Percentiles rank a stretch among this genome's conserved stretches.
Evolutionary conservation across 495 filamentous ascomycete species (phyloP).

Genomic region (Beverwykella pulmonaria): DNA sequence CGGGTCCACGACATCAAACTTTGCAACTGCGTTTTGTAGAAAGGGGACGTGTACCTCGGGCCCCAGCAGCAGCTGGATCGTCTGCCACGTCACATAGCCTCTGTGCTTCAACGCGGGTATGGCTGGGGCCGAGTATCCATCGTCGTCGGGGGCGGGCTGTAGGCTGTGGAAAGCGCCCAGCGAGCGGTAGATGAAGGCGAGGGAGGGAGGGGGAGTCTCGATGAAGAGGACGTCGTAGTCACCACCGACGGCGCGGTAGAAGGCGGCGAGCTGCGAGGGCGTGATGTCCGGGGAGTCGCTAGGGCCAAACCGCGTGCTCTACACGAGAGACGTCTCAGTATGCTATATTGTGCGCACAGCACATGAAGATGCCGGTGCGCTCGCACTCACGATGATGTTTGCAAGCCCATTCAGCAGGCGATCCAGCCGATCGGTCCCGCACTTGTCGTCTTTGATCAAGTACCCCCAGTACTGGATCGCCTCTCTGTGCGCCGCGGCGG

Average conservation of each 20-base stretch:
- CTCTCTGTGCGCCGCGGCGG: conserved; percentile 38
- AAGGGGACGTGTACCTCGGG: conserved; percentile 86
- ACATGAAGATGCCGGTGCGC: background rate
- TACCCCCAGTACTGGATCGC: conserved; percentile 72
- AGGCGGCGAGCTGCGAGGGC: conserved; percentile 80
- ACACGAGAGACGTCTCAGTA: conserved; percentile 29
- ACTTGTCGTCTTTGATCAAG: conserved; percentile 78
- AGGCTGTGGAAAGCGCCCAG: conserved; percentile 73
- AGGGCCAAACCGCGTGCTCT: conserved; percentile 68
- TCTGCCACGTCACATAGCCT: conserved; percentile 93
- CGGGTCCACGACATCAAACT: conserved; percentile 75
- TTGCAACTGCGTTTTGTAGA: conserved; percentile 74
- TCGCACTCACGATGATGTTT: conserved; percentile 71
- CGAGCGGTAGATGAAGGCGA: conserved; percentile 90
- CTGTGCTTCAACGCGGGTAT: conserved; percentile 78
- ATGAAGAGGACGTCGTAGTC: conserved; percentile 89
- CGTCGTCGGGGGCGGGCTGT: conserved; percentile 61
- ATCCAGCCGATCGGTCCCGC: conserved; percentile 73
- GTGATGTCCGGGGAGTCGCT: conserved; percentile 66
- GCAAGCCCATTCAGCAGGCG: conserved; percentile 78
- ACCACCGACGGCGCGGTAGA: conserved; percentile 86
- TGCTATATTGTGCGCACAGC: background rate
- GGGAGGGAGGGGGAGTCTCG: conserved; percentile 67
- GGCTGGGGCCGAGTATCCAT: conserved; percentile 72
- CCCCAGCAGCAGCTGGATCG: conserved; percentile 83